Conservation (phyloP, 2,329 filamentous ascomycete species). For the Neonectria sp. region DNA sequence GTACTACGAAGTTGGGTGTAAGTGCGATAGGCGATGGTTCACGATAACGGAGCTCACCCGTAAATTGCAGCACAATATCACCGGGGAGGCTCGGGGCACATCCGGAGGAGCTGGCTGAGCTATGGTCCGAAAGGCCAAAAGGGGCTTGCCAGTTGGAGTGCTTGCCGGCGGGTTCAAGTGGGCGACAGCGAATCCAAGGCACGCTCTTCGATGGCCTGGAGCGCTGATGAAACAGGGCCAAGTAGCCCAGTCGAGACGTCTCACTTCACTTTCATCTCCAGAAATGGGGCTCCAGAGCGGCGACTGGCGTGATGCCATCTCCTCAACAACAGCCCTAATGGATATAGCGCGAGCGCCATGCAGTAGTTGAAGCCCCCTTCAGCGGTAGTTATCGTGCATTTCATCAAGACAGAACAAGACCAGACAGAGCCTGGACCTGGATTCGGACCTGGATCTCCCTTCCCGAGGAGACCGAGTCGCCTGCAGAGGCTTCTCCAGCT, state of each 20-base stretch:
- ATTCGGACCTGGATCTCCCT: background rate
- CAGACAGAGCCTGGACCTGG: background rate
- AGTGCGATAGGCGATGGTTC: background rate
- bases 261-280: constrained; percentile 32
- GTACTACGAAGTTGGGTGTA: background rate
- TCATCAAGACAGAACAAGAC: background rate
- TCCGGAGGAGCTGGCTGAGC: background rate
- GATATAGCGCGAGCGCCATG: background rate
- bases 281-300: constrained; percentile 8
- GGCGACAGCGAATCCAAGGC: constrained; percentile 23
- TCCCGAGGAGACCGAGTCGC: too few species aligned
- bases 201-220: constrained; percentile 13
- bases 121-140: background rate
- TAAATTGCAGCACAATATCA: background rate
- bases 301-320: background rate
- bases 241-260: constrained; percentile 41
- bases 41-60: background rate
- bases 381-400: background rate
- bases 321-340: constrained; percentile 24
- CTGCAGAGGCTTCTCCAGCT: too few species aligned
- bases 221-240: constrained; percentile 42
- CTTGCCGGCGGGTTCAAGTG: constrained; percentile 12
- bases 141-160: constrained; percentile 5
- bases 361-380: background rate
- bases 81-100: background rate